Base-by-base conservation (phyloP, 345 rosid species). In the Hirschfeldia incana region DNA sequence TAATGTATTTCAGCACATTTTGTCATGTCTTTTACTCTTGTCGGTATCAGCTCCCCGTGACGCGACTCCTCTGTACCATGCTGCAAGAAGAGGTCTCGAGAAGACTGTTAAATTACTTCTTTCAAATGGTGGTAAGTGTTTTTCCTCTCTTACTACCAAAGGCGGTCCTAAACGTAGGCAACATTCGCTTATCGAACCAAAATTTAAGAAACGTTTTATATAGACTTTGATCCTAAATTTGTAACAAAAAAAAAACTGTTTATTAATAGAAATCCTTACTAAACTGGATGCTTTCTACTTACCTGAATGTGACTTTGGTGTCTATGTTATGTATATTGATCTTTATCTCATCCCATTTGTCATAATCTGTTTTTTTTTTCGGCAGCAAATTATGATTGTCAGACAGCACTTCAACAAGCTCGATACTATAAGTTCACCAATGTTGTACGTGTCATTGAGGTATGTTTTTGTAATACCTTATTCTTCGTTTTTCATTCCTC, bases 31-130 rank as follows among this genome's bases (percentile, higher is more conserved):
- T 27, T 51, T n/a, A n/a, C 8, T 44, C 27, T 62, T 51, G 8
- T 65, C 60, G 74, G 34, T 33, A 26, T 81, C 65, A 95, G 98
- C 88, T 84, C 92, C 97, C 29, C 85, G 76, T 68, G 94, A 83
- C 2, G 97, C 94, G 37, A 95, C 97, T 74, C 97, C 99, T 33
- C 86, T 93, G 78, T 97, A 95, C 79, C 97, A 90, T 84, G 99
- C 99, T 6, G 97, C 97, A 4, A 93, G 88, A 84, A 84, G 92
- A 80, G 99, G 99, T 59, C 91, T 89, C 65, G 90, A 85, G 70
- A 83, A 71, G 66, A 90, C 87, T 65, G 97, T 95, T 15, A 89
- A 91, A 75, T 78, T 95, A 69, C 97, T 95, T 84, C 90, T 92
- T 74, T 77, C 89, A 4, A 82, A 80, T 33, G 97, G 97, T 90